These are phyloP conservation scores for Craterostigma plantagineum DNA, from an alignment of 257 asterid genomes.

Conservation along the genomic window DNA sequence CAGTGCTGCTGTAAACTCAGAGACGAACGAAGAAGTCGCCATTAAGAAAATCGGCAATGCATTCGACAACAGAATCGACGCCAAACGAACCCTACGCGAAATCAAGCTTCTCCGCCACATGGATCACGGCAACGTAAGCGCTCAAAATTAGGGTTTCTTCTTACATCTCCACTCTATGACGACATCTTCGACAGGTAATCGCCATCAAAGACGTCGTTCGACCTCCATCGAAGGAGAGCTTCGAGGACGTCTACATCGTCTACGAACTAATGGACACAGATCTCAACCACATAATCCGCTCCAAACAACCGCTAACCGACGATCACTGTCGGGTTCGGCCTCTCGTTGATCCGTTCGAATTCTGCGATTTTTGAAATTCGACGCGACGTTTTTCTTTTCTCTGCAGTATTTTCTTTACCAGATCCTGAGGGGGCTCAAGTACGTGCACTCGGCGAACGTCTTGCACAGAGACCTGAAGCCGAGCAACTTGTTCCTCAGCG, in stretches of 20 bases:
- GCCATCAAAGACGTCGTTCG: conserved; percentile 6
- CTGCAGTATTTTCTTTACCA: conserved; percentile 78
- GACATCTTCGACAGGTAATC: conserved; percentile 1
- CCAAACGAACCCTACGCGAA: conserved; percentile 6
- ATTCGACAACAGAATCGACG: conserved; percentile 7
- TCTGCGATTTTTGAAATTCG: too few relatives aligned
- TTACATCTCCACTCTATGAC: background rate
- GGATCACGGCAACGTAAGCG: conserved; percentile 8
- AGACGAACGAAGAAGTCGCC: conserved; percentile 8
- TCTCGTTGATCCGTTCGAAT: too few relatives aligned
- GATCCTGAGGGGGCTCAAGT: conserved; percentile 74
- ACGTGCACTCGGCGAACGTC: conserved; percentile 75
- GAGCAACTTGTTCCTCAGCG: conserved; percentile 64
- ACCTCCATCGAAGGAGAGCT: conserved; percentile 6
- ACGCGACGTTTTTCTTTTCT: too few relatives aligned
- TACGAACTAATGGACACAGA: conserved; percentile 6
- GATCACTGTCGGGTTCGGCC: conserved; percentile 7
- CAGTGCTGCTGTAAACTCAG: conserved; percentile 8
- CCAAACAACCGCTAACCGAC: conserved; percentile 5
- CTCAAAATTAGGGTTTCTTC: background rate
- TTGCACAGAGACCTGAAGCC: conserved; percentile 90
- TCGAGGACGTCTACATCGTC: conserved; percentile 5
- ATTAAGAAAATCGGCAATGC: conserved; percentile 8
- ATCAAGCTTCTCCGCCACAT: conserved; percentile 8
- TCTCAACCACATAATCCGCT: conserved; percentile 6